These are phyloP conservation scores for Delonix regia DNA, from an alignment of 306 rosid species.

Conservation along the genomic window DNA sequence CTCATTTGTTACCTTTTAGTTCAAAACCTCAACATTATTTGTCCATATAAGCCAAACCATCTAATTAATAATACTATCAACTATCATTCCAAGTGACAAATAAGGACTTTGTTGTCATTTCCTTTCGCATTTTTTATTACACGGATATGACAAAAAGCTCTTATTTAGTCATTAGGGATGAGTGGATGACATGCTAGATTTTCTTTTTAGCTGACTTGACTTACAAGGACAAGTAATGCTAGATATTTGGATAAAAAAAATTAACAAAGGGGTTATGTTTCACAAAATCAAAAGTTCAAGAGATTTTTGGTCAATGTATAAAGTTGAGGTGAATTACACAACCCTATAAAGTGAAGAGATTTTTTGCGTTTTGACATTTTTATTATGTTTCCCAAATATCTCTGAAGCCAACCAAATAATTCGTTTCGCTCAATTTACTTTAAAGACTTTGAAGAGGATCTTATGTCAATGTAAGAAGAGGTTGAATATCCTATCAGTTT, in stretches of 20 bases:
- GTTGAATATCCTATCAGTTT: not conserved
- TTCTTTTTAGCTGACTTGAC: not conserved
- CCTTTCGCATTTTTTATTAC: not conserved
- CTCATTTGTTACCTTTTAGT: no score
- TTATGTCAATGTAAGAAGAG: not conserved
- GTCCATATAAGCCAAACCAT: not conserved
- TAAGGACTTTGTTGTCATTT: not conserved
- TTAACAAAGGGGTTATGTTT: not conserved
- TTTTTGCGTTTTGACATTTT: not conserved
- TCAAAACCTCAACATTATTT: not conserved
- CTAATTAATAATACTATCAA: not conserved
- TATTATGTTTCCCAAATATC: not conserved
- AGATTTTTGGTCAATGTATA: not conserved
- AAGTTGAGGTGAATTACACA: not conserved
- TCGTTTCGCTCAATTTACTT: not conserved
- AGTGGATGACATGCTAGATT: not conserved
- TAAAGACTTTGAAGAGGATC: not conserved
- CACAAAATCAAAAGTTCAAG: not conserved
- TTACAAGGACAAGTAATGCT: not conserved
- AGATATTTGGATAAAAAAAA: not conserved
- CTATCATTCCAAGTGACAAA: not conserved
- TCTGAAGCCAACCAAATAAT: not conserved
- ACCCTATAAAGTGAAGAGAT: not conserved
- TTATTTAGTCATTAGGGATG: not conserved
- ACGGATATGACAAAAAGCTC: not conserved